Evolutionary conservation across 768 basidiomycete species (phyloP).

Genomic region (Austroboletus eburneus): DNA sequence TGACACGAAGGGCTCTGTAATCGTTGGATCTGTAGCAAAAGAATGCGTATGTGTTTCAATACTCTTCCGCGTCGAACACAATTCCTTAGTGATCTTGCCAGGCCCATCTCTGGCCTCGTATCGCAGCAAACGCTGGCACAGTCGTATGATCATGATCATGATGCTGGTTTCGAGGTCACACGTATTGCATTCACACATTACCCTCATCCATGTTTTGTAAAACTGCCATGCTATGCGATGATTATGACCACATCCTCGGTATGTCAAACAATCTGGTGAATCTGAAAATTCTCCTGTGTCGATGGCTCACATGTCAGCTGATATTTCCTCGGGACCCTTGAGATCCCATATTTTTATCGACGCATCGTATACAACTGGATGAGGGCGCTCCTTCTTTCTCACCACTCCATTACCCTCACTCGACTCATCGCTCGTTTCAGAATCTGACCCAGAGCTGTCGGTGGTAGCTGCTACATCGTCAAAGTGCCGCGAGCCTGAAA

Average conservation of each 20-base stretch:
- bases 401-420: not conserved
- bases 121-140: constrained; percentile 97
- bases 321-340: not conserved
- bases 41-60: constrained; percentile 75
- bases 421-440: constrained; percentile 11
- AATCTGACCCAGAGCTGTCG: constrained; percentile 14
- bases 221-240: constrained; percentile 17
- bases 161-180: constrained; percentile 13
- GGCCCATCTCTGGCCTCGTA: constrained; percentile 99
- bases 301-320: too few species aligned
- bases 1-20: constrained; percentile 99
- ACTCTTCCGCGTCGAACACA: not conserved
- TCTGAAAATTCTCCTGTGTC: too few species aligned
- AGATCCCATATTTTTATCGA: constrained; percentile 29
- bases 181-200: constrained; percentile 1
- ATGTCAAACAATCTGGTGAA: too few species aligned
- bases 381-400: constrained; percentile 11
- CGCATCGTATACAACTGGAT: constrained; percentile 21
- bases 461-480: constrained; percentile 9
- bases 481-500: constrained; percentile 79
- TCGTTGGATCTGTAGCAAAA: constrained; percentile 97
- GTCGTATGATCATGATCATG: constrained; percentile 72
- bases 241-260: not conserved
- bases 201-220: constrained; percentile 16
- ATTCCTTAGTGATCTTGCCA: constrained; percentile 26